Conservation (phyloP, 1,139 yeast species). For the Hemisphaericaspora subhashii region DNA sequence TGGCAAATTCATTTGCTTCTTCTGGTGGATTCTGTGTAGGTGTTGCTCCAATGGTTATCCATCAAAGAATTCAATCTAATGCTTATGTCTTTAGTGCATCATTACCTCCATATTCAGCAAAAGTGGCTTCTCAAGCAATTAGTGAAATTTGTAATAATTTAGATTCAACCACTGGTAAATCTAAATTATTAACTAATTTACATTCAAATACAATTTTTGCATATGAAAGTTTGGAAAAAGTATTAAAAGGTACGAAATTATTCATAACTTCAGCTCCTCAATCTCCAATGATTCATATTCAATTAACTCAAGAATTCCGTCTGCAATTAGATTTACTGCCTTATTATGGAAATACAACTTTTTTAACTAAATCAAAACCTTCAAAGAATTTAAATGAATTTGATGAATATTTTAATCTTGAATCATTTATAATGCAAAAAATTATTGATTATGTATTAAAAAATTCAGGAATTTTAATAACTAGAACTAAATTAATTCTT, state of each 20-base stretch:
- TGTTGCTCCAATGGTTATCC: conserved; percentile 77
- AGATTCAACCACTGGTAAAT: conserved; percentile 37
- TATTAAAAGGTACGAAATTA: conserved; percentile 31
- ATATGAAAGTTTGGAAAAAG: conserved; percentile 19
- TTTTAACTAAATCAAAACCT: conserved; percentile 41
- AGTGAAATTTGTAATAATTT: conserved; percentile 32
- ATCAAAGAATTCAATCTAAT: conserved; percentile 72
- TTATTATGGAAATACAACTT: conserved; percentile 45
- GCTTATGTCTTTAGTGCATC: conserved; percentile 96
- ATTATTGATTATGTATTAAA: conserved; percentile 56
- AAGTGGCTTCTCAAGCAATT: conserved; percentile 64
- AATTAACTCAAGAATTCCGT: conserved; percentile 47
- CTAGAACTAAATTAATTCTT: conserved; percentile 68
- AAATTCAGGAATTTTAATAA: conserved; percentile 57
- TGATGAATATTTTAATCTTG: conserved; percentile 53
- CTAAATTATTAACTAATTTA: conserved; percentile 29
- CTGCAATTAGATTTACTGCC: conserved; percentile 44
- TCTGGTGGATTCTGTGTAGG: conserved; percentile 97
- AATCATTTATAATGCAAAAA: conserved; percentile 61
- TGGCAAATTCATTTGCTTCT: conserved; percentile 82
- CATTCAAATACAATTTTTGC: conserved; percentile 24
- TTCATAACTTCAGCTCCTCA: conserved; percentile 55
- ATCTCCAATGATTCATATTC: conserved; percentile 70
- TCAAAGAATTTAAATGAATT: conserved; percentile 34
- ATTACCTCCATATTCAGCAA: conserved; percentile 88